Base-by-base conservation (phyloP, 225 moss, liverwort and hornwort species). In the Pseudisothecium myosuroides region DNA sequence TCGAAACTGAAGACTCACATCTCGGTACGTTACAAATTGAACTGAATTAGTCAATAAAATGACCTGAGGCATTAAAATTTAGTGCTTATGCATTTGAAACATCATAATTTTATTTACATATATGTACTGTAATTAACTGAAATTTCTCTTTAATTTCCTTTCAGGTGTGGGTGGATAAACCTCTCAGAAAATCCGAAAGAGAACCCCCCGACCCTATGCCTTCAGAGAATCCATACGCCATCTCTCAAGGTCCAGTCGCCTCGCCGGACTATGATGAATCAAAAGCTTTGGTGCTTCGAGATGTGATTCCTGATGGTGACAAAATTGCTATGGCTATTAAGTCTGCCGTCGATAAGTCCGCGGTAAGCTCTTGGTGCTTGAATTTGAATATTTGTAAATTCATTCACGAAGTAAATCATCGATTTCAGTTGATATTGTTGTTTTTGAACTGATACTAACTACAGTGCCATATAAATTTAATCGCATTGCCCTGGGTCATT, bases 121-220 rank as follows among this genome's bases (percentile, higher is more conserved):
- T 45, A 29, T 24, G 23, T 29, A 47, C 4, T 83, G 20, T 54
- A 26, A n/a, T n/a, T n/a, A n/a, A 62, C 82, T 88, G 34, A 60
- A 66, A 74, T 15, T 27, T 67, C 56, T 54, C 23, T 77, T 63
- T 29, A 2, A 54, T 68, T 72, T 76, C 45, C 54, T 89, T 60
- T 85, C 87, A 93, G 91, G 90, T 93, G 82, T 27, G 64, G 45
- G 88, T 93, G 28, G 87, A 81, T 55, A 81, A 34, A 47, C 80
- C 81, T 69, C 9, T 20, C 5, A 37, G 23, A 19, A 49, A 56
- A 45, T 9, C 7, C 49, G 82, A 76, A 32, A 43, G 34, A 66
- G n/a, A 52, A 77, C 62, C 17, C 52, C 34, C 43, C 39, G 10
- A 37, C 36, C 27, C 6, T 9, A 15, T 56, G 73, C 37, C 49